A percentile compares a stretch with the other conserved stretches of the same genome.
Conservation (phyloP, 768 basidiomycete genomes). For the Lentinula aciculospora region DNA sequence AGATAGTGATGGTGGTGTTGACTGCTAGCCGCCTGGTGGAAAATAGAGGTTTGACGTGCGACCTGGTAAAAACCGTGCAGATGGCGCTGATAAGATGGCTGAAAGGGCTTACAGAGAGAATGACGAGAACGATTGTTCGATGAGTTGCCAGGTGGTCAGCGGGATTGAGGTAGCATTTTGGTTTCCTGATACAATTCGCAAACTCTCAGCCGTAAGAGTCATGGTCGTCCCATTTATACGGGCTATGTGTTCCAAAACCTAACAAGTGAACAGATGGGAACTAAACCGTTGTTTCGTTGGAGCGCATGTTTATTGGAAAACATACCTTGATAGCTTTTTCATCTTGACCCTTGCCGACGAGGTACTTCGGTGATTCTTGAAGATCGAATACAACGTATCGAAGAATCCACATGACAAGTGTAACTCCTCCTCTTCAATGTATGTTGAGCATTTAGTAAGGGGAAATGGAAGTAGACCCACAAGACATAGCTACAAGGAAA, state of each 20-base stretch:
- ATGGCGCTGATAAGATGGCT: no score
- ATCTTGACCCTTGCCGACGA: slow-evolving; percentile 51
- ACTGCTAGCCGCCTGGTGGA: slow-evolving; percentile 34
- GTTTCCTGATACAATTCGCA: slow-evolving; percentile 24
- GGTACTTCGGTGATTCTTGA: slow-evolving; percentile 59
- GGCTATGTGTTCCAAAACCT: slow-evolving; percentile 47
- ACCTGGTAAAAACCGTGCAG: slow-evolving; percentile 19
- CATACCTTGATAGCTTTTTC: slow-evolving; percentile 44
- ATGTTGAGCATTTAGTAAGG: neutral
- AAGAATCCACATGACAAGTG: slow-evolving; percentile 45
- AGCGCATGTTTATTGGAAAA: neutral
- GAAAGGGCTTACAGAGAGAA: slow-evolving; percentile 39
- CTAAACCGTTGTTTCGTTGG: neutral
- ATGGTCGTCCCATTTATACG: slow-evolving; percentile 38
- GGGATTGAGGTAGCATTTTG: slow-evolving; percentile 11
- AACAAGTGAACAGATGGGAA: neutral
- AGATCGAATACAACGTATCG: slow-evolving; percentile 55
- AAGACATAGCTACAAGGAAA: slow-evolving; percentile 28
- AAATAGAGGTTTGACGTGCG: slow-evolving; percentile 46
- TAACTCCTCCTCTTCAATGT: slow-evolving; percentile 34
- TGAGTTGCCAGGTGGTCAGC: slow-evolving; percentile 20
- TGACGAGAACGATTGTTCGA: slow-evolving; percentile 28
- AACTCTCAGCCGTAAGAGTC: slow-evolving; percentile 38
- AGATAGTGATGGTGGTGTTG: slow-evolving; percentile 42
- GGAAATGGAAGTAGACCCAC: slow-evolving; percentile 18